phyloP scores from a whole-genome alignment of 805 yeast species.

The Myxozyma melibiosi region DNA sequence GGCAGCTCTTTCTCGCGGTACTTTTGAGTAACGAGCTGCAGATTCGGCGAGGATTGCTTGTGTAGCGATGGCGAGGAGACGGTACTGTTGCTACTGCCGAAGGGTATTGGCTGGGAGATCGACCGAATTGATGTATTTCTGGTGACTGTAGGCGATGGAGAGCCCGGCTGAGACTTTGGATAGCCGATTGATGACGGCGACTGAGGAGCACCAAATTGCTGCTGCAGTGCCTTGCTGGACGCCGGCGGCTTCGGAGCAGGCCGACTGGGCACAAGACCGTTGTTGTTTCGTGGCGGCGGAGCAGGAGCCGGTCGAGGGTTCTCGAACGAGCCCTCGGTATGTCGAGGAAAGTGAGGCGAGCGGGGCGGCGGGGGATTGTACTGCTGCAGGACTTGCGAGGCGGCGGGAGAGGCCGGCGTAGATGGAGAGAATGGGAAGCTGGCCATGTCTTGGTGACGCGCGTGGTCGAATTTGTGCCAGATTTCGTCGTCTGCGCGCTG shows the following conservation, averaged over 20 bases:
- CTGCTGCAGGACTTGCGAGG: conserved; percentile 1
- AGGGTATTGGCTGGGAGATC: conserved; percentile 5
- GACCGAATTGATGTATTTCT: conserved; percentile 2
- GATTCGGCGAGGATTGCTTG: conserved; percentile 18
- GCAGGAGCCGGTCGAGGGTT: conserved; percentile 37
- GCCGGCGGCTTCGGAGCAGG: conserved; percentile 40
- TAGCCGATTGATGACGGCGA: neutral
- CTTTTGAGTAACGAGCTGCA: conserved; percentile 18
- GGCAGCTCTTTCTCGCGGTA: conserved; percentile 29
- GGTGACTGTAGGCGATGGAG: conserved; percentile 25
- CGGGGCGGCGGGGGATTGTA: conserved; percentile 15
- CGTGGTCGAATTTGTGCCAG: conserved; percentile 36
- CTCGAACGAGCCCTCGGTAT: conserved; percentile 33
- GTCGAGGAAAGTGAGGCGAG: conserved; percentile 32
- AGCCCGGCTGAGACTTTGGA: conserved; percentile 5
- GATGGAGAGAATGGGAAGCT: conserved; percentile 1
- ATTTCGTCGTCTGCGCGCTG: conserved; percentile 37
- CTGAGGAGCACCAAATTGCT: neutral
- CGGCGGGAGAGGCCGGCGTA: conserved; percentile 16
- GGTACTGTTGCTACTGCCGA: neutral
- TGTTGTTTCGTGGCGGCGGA: conserved; percentile 27
- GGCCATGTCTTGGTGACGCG: conserved; percentile 18
- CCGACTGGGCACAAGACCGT: conserved; percentile 35
- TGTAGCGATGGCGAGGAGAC: neutral
- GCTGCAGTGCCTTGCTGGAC: neutral